These are phyloP conservation scores for Russula sp. DNA, from an alignment of 768 basidiomycete species.

Conservation along the genomic window DNA sequence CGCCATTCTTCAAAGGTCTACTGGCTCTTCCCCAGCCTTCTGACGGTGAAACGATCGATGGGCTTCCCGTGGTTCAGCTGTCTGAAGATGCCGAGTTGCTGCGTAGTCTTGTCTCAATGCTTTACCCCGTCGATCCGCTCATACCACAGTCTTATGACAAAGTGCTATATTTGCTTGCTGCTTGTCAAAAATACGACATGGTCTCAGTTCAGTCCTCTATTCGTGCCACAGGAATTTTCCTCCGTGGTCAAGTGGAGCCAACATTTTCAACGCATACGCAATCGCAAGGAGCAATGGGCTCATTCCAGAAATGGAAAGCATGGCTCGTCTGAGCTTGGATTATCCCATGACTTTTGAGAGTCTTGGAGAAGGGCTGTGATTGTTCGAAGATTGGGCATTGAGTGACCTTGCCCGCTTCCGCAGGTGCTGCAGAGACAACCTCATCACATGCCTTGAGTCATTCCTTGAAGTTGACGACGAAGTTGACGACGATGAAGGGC, in stretches of 20 bases:
- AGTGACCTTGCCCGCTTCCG: not conserved
- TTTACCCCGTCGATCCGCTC: constrained; percentile 6
- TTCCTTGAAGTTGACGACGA: not conserved
- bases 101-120: not conserved
- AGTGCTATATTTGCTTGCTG: too few relatives aligned
- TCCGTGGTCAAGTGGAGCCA: not conserved
- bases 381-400: constrained; percentile 3
- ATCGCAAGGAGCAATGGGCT: constrained; percentile 9
- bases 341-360: constrained; percentile 1
- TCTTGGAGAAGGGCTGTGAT: not conserved
- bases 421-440: not conserved
- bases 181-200: too few relatives aligned
- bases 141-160: too few relatives aligned
- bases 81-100: not conserved
- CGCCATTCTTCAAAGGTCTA: not conserved
- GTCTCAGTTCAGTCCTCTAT: too few relatives aligned
- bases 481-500: too few relatives aligned
- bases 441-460: not conserved
- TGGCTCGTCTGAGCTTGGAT: not conserved
- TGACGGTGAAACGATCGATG: not conserved
- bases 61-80: not conserved
- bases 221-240: not conserved
- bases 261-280: constrained; percentile 15
- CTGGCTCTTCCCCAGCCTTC: not conserved
- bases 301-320: not conserved